phyloP scores from a whole-genome alignment of 2,329 filamentous ascomycete species.

The Fusarium albidum region DNA sequence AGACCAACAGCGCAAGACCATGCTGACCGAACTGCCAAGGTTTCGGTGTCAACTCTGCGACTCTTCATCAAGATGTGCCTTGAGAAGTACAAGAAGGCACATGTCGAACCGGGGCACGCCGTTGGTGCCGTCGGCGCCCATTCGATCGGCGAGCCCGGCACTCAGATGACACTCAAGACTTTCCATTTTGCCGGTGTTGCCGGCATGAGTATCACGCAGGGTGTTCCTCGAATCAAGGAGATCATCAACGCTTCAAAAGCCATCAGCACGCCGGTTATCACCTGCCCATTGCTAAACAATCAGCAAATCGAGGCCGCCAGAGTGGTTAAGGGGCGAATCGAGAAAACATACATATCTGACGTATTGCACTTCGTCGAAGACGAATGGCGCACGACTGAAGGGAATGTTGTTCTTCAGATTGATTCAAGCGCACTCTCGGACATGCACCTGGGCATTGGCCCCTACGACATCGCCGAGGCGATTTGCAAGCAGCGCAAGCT shows the following conservation, averaged over 20 bases:
- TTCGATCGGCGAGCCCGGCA: slow-evolving; percentile 97
- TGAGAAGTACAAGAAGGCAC: slow-evolving; percentile 88
- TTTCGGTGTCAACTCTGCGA: slow-evolving; percentile 77
- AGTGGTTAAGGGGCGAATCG: slow-evolving; percentile 90
- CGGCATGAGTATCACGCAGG: slow-evolving; percentile 98
- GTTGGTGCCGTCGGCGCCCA: slow-evolving; percentile 97
- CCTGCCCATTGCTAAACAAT: slow-evolving; percentile 82
- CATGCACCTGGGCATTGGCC: slow-evolving; percentile 81
- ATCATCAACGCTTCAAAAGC: slow-evolving; percentile 97
- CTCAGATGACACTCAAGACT: slow-evolving; percentile 98
- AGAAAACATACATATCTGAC: slow-evolving; percentile 92
- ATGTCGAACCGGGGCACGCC: slow-evolving; percentile 92
- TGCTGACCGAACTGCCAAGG: slow-evolving; percentile 80
- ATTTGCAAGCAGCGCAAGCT: slow-evolving; percentile 86
- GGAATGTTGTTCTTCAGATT: slow-evolving; percentile 82
- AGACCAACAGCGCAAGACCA: slow-evolving; percentile 47
- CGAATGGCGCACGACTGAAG: slow-evolving; percentile 80
- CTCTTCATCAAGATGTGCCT: slow-evolving; percentile 84
- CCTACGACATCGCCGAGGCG: slow-evolving; percentile 76
- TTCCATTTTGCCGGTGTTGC: slow-evolving; percentile 99
- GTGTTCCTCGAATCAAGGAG: slow-evolving; percentile 99
- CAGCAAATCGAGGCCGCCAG: slow-evolving; percentile 80
- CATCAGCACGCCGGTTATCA: slow-evolving; percentile 95
- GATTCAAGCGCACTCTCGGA: slow-evolving; percentile 81
- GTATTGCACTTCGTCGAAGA: slow-evolving; percentile 84